A percentile compares a stretch with the other conserved stretches of the same genome.
These are phyloP conservation scores for Pelargonium exstipulatum DNA, from an alignment of 441 rosid species.

Conservation along the genomic window DNA sequence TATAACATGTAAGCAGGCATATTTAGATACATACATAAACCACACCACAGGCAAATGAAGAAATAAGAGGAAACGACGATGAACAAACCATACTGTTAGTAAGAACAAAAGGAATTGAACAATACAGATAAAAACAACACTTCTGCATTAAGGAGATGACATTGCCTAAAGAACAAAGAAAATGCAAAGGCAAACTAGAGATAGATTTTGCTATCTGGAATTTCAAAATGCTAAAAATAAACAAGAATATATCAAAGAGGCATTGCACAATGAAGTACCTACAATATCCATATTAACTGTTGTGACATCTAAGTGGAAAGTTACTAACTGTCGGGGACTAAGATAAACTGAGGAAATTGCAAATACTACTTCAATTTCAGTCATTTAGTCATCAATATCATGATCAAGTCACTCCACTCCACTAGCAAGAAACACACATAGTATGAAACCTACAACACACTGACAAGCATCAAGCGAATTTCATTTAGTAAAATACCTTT, in stretches of 20 bases:
- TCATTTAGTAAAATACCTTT: neutral
- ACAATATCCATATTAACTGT: no score
- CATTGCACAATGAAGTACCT: no score
- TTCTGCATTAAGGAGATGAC: no score
- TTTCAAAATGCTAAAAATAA: no score
- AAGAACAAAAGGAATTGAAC: neutral
- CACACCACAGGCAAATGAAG: neutral
- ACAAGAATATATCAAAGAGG: no score
- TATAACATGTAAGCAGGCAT: neutral
- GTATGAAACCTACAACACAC: neutral
- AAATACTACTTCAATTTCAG: neutral
- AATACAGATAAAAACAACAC: no score
- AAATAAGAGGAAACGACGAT: neutral
- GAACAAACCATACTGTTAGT: neutral
- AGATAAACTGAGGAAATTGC: neutral
- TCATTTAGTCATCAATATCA: conserved; percentile 1
- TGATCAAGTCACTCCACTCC: neutral
- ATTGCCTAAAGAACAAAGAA: no score
- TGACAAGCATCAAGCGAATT: neutral
- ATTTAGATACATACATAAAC: neutral
- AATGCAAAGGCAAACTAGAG: no score
- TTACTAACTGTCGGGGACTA: no score
- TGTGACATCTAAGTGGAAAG: no score
- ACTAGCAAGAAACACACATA: conserved; percentile 1
- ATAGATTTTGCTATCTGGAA: no score